Evolutionary conservation across 1,139 yeast species (phyloP), one percentile per base, ranked within the genome.

Genomic region (Lipomyces yarrowii): DNA sequence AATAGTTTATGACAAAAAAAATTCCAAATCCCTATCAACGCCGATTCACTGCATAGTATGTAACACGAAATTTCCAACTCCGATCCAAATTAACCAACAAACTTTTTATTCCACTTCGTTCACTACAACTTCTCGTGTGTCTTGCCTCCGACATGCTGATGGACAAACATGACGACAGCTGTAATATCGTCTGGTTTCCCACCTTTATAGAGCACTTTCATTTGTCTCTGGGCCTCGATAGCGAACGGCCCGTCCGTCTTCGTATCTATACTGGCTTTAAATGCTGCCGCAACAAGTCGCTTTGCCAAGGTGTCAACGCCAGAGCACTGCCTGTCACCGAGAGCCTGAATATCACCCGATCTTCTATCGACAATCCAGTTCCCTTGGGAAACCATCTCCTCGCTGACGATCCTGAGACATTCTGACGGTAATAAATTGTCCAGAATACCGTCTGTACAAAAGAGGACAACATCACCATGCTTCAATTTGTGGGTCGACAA

Each of bases 111-210:
- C 48, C n/a, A 7, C 7, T 6, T 18, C 23, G 4, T 7, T 21
- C 21, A 8, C 55, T 52, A 52, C n/a, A 23, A 30, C 23, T 52
- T 52, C 33, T 30, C 55, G n/a, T 52, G 55, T 30, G 55, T 30
- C 55, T 21, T 52, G 33, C 55, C 55, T 26, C 55, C 55, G 33
- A 26, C 18, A 11, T 52, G 65, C 42, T 67, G 63, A 30, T 69
- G 71, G 56, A 79, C 82, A 33, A 77, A 71, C 64, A 92, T 86
- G 73, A 90, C 82, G 1, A 93, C 88, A 18, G 90, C 86, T 0
- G 98, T 91, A 51, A 93, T 89, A 77, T 94, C 99, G 78, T 94
- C 99, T 63, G 92, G 96, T 78, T 94, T 94, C 35, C 70, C 99
- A 54, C 99, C 98, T 69, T 86, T 81, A 73, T 90, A 90, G 0